Conservation (phyloP, 2,329 filamentous ascomycete genomes). For the Aspergillus ochraceoroseus region DNA sequence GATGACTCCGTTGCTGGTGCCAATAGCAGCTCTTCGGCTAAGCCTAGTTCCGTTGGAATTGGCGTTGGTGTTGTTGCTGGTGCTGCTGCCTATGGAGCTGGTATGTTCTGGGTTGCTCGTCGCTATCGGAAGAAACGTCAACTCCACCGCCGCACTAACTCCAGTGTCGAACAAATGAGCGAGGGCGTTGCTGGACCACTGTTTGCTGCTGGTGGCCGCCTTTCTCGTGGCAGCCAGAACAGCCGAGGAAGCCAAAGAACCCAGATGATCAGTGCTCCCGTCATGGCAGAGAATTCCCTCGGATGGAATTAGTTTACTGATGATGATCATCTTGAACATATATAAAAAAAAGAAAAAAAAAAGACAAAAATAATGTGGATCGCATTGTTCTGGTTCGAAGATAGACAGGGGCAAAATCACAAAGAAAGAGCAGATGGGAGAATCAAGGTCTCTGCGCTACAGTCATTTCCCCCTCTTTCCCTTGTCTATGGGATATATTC, state of each 20-base stretch:
- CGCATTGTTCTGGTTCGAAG: slow-evolving; percentile 14
- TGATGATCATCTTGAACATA: neutral
- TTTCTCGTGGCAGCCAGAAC: slow-evolving; percentile 50
- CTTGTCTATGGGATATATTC: slow-evolving; percentile 12
- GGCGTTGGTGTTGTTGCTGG: slow-evolving; percentile 71
- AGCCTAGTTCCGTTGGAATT: slow-evolving; percentile 56
- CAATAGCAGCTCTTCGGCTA: slow-evolving; percentile 38
- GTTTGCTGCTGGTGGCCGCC: slow-evolving; percentile 44
- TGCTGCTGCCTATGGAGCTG: slow-evolving; percentile 81
- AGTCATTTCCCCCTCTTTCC: slow-evolving; percentile 6
- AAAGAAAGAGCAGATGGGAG: slow-evolving; percentile 10
- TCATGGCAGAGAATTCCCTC: slow-evolving; percentile 89
- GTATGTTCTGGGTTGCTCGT: slow-evolving; percentile 89
- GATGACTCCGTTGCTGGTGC: slow-evolving; percentile 47
- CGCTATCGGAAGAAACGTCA: slow-evolving; percentile 84
- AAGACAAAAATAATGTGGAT: slow-evolving; percentile 15
- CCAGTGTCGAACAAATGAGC: slow-evolving; percentile 62
- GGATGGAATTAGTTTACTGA: slow-evolving; percentile 73
- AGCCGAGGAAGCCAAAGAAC: slow-evolving; percentile 66
- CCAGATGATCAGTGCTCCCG: slow-evolving; percentile 77
- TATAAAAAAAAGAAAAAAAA: slow-evolving; percentile 13
- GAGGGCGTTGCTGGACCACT: slow-evolving; percentile 51
- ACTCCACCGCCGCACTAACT: slow-evolving; percentile 71
- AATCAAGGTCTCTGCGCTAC: slow-evolving; percentile 11
- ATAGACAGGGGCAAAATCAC: slow-evolving; percentile 15